Base-by-base conservation (phyloP, 2,329 filamentous ascomycete species). In the Curvularia lunata region DNA sequence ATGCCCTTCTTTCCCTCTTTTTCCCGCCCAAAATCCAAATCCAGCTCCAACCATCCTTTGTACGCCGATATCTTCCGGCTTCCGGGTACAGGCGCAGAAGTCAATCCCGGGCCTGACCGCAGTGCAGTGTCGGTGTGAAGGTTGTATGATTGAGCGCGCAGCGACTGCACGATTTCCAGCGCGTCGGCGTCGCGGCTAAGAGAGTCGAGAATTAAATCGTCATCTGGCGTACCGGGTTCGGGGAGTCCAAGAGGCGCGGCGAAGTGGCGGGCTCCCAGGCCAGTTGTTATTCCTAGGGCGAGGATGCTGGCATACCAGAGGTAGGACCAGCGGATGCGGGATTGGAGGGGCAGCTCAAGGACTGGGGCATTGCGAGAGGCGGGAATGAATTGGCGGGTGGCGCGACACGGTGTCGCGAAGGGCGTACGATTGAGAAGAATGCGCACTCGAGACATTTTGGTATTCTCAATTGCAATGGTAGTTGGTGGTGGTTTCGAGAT, bases 271-370 rank as follows among this genome's bases (percentile, higher is more conserved):
- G 71, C 56, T 3, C 59, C 62, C 34, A 70, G 61, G 12, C 73
- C 72, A 8, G 66, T 63, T 7, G 59, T 61, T 53, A 68, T 59
- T 27, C 73, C 71, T 4, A 67, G 43, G 1, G 64, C 58, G 37
- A 74, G 65, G 27, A 73, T 63, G 42, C 69, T 56, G 48, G 63
- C 70, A 48, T 75, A 75, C 72, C 70, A 74, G 48, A 73, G 49
- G 61, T 74, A 74, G 2, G 67, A 66, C 58, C 65, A 64, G 48
- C 69, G 70, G 32, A 72, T 71, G 21, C 66, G 65, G 46, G 66
- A 56, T 47, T 66, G 66, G 37, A 64, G 57, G 38, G 62, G 54
- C 52, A 68, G 49, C 16, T 60, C 40, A 48, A 59, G 58, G 21
- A 34, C 5, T 38, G 48, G 59, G 19, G 53, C 45, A 41, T 58